These are phyloP conservation scores for Aspergillus sp. DNA, from an alignment of 2,329 filamentous ascomycete species.

Conservation along the genomic window DNA sequence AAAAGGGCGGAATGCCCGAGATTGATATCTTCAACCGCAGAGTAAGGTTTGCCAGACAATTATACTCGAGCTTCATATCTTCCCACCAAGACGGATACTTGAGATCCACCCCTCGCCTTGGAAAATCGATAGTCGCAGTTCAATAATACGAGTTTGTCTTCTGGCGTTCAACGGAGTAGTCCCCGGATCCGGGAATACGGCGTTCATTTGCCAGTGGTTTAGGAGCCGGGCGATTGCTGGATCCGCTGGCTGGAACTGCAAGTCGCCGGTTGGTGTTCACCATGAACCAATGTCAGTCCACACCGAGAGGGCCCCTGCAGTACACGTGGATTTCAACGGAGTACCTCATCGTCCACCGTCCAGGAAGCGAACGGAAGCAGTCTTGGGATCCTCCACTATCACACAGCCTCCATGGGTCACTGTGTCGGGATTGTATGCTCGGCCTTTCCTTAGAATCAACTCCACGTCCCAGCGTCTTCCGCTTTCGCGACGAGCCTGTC, in stretches of 20 bases:
- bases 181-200: background rate
- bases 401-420: background rate
- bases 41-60: background rate
- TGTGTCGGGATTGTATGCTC: background rate
- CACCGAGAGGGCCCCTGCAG: background rate
- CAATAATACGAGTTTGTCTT: background rate
- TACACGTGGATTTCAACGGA: background rate
- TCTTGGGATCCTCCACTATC: background rate
- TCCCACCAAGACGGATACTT: background rate
- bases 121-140: background rate
- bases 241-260: background rate
- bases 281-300: background rate
- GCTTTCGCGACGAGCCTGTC: background rate
- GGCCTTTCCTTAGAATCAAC: background rate
- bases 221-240: background rate
- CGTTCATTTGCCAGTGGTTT: background rate
- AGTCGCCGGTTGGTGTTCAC: background rate
- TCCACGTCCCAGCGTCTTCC: background rate
- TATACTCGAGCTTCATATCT: background rate
- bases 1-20: background rate
- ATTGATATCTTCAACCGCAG: background rate
- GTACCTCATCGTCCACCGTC: background rate
- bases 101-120: background rate
- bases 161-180: background rate
- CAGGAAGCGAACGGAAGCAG: background rate